Evolutionary conservation across 192 early-diverging fungal species (phyloP), one percentile per base, ranked within the genome.

Genomic region (Umbelopsis ramanniana): DNA sequence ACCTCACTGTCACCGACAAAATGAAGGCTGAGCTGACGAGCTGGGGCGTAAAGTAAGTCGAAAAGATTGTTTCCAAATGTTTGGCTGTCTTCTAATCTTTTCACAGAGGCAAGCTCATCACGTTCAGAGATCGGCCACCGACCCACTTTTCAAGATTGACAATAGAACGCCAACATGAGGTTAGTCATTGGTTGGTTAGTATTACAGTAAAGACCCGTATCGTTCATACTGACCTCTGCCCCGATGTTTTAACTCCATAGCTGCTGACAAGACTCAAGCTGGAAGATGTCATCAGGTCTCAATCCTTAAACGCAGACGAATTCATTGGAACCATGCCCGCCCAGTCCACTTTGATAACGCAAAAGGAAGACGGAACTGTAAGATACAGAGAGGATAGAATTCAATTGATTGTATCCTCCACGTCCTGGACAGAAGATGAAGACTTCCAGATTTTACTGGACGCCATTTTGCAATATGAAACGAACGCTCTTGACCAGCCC

Each of bases 341-440:
- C 19, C 71, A 72, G 54, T 72, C 78, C 46, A 85, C 87, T 3
- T 26, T 86, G 29, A 71, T 89, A 21, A 89, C 84, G 4, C 72
- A 72, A 29, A 82, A 83, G 72, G 17, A 35, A 40, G 45, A 74
- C 9, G 66, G 67, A 21, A 38, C 74, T 9, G 74, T 73, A 14
- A 71, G 67, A 35, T 86, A 80, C 73, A 83, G 85, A 37, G 37
- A 43, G 6, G 83, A 88, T 63, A 86, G 97, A 47, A 93, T 93
- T 3, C 86, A 84, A 71, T 79, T 99, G 53, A 77, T 99, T 66
- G 90, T 98, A 35, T 93, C 91, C 75, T 92, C 88, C 77, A 97
- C 96, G 23, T 92, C 89, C 74, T 99, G 96, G 96, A 99, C 97
- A 19, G 91, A 90, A 57, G 97, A 99, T 77, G 97, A 99, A 72